Percentiles rank a stretch among this genome's conserved stretches.
Evolutionary conservation across 2,329 filamentous ascomycete genomes (phyloP).

Genomic region (Pseudogymnoascus sp.): DNA sequence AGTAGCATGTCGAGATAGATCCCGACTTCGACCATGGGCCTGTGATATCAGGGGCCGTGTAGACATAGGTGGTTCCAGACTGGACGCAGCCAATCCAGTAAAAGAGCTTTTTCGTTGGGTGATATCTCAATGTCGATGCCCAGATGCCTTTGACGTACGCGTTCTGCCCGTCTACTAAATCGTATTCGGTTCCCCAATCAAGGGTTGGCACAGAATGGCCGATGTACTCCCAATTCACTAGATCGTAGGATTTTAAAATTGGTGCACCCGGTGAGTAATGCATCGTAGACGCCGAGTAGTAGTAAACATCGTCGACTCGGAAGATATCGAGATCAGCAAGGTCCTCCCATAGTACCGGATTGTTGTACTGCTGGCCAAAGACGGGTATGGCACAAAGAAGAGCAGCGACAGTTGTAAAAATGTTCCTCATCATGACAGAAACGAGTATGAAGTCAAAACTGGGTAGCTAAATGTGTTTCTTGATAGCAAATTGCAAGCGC

Average conservation of each 20-base stretch:
- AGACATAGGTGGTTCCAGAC: conserved; percentile 45
- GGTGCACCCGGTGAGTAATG: conserved; percentile 45
- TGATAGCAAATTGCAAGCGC: no score
- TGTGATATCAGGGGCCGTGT: conserved; percentile 36
- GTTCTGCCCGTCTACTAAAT: conserved; percentile 35
- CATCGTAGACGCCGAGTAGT: conserved; percentile 39
- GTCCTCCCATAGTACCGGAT: conserved; percentile 48
- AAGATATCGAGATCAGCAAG: conserved; percentile 48
- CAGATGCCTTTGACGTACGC: conserved; percentile 50
- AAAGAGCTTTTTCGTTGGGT: conserved; percentile 40
- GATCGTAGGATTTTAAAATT: conserved; percentile 47
- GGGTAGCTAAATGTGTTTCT: no score
- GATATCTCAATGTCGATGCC: conserved; percentile 48
- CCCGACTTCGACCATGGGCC: conserved; percentile 38
- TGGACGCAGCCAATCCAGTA: conserved; percentile 54
- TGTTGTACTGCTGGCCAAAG: conserved; percentile 18
- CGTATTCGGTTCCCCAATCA: conserved; percentile 42
- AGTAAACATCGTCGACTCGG: conserved; percentile 40
- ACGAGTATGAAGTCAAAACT: no score
- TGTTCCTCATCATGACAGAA: no score
- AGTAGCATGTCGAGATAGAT: conserved; percentile 43
- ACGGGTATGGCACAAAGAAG: no score
- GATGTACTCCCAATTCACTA: conserved; percentile 44
- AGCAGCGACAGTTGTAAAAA: no score
- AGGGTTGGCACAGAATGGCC: conserved; percentile 40